Evolutionary conservation across 371 early-diverging fungal genomes (phyloP).

Genomic region (Rhizopus arrhizus): DNA sequence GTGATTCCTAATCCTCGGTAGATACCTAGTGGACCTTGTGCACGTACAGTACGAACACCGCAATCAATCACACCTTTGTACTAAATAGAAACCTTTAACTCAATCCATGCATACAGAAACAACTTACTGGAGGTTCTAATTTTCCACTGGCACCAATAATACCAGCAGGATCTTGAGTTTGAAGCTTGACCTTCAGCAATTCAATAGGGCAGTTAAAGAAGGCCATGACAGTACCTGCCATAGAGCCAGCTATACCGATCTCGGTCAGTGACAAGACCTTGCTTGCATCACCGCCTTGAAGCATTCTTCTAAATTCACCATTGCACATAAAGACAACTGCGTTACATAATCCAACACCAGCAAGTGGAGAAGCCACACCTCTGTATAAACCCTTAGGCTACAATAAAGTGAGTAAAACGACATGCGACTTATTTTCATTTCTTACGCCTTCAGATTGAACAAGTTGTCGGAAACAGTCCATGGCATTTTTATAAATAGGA

Average conservation of each 20-base stretch:
- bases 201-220: conserved; percentile 88
- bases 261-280: conserved; percentile 46
- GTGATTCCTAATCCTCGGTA: conserved; percentile 85
- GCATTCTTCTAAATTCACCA: conserved; percentile 69
- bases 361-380: conserved; percentile 82
- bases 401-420: background rate
- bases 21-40: conserved; percentile 70
- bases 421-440: background rate
- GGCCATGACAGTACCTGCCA: conserved; percentile 85
- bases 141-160: conserved; percentile 38
- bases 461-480: conserved; percentile 72
- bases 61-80: conserved; percentile 80
- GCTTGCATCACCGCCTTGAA: conserved; percentile 57
- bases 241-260: conserved; percentile 72
- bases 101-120: background rate
- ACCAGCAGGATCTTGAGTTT: conserved; percentile 69
- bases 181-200: conserved; percentile 82
- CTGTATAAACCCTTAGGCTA: conserved; percentile 76
- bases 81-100: conserved; percentile 22
- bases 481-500: conserved; percentile 69
- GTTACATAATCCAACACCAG: conserved; percentile 88
- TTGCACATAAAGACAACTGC: conserved; percentile 86
- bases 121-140: conserved; percentile 53
- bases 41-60: conserved; percentile 67
- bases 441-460: conserved; percentile 77